Conservation (phyloP, 2,329 filamentous ascomycete species). For the Aspergillus quadricinctus region DNA sequence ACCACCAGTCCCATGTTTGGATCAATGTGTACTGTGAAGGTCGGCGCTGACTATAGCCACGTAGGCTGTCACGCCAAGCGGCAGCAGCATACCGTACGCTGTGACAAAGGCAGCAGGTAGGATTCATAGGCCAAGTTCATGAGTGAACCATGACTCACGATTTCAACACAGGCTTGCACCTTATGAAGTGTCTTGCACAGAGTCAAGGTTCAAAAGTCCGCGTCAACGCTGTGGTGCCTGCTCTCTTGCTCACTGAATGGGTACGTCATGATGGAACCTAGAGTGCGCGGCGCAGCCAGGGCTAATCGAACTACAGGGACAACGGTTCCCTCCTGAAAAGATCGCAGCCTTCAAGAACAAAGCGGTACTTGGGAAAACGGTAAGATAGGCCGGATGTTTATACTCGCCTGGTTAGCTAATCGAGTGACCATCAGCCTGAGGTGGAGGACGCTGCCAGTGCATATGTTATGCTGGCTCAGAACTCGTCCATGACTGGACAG, state of each 20-base stretch:
- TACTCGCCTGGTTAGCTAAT: constrained; percentile 5
- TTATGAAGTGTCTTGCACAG: constrained; percentile 61
- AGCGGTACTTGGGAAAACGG: constrained; percentile 57
- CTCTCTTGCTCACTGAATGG: constrained; percentile 66
- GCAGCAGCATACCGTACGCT: constrained; percentile 65
- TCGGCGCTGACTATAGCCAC: constrained; percentile 2
- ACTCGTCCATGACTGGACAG: constrained; percentile 45
- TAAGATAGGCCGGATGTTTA: constrained; percentile 27
- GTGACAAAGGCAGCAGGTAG: constrained; percentile 71
- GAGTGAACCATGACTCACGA: constrained; percentile 1
- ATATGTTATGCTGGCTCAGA: constrained; percentile 40
- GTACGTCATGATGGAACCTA: constrained; percentile 27
- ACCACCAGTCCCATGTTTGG: not conserved
- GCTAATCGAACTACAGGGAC: constrained; percentile 39
- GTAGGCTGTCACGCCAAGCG: constrained; percentile 47
- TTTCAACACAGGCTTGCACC: constrained; percentile 49
- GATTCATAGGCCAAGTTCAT: constrained; percentile 6
- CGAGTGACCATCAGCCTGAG: constrained; percentile 27
- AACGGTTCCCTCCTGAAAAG: constrained; percentile 54
- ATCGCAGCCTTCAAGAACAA: constrained; percentile 52
- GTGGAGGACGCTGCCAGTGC: constrained; percentile 41
- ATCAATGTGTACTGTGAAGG: constrained; percentile 14
- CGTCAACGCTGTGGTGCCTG: constrained; percentile 62
- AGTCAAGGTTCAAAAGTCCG: constrained; percentile 60
- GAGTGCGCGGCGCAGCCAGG: not conserved